A percentile compares a stretch with the other conserved stretches of the same genome.
These are phyloP conservation scores for Scedosporium minutisporum DNA, from an alignment of 2,329 filamentous ascomycete species.

Conservation along the genomic window DNA sequence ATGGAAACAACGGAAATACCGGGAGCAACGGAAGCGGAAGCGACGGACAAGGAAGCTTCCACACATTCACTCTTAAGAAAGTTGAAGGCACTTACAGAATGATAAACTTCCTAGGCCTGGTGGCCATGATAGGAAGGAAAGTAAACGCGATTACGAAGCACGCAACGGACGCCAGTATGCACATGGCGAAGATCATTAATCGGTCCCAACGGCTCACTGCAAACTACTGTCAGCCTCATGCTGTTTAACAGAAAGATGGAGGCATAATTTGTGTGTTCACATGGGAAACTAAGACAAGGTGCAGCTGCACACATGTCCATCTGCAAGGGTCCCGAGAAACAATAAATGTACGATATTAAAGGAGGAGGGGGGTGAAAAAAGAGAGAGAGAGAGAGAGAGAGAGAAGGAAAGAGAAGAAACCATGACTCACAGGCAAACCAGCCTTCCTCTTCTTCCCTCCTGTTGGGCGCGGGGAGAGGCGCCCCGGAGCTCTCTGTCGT, in stretches of 20 bases:
- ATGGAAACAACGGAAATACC: not conserved
- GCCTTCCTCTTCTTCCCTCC: slow-evolving; percentile 88
- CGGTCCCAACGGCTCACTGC: slow-evolving; percentile 97
- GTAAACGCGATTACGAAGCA: slow-evolving; percentile 93
- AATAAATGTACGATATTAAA: not conserved
- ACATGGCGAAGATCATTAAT: slow-evolving; percentile 80
- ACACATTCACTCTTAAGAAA: not conserved
- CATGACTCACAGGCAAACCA: slow-evolving; percentile 83
- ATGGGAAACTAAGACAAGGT: slow-evolving; percentile 20
- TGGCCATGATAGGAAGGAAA: slow-evolving; percentile 72
- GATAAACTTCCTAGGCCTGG: slow-evolving; percentile 86
- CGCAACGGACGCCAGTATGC: slow-evolving; percentile 78
- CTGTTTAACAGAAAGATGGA: not conserved
- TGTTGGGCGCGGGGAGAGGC: slow-evolving; percentile 71
- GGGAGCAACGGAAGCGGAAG: not conserved
- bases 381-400: slow-evolving; percentile 9
- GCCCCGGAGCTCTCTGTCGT: slow-evolving; percentile 75
- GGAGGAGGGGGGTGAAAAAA: slow-evolving; percentile 14
- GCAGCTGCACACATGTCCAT: slow-evolving; percentile 7
- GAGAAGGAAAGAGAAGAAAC: slow-evolving; percentile 10
- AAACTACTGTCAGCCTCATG: slow-evolving; percentile 17
- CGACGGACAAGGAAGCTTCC: not conserved
- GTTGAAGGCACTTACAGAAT: slow-evolving; percentile 67
- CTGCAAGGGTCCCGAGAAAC: slow-evolving; percentile 5
- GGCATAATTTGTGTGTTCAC: slow-evolving; percentile 20